These are phyloP conservation scores for Steccherinum ochraceum DNA, from an alignment of 768 basidiomycete genomes.

Conservation along the genomic window DNA sequence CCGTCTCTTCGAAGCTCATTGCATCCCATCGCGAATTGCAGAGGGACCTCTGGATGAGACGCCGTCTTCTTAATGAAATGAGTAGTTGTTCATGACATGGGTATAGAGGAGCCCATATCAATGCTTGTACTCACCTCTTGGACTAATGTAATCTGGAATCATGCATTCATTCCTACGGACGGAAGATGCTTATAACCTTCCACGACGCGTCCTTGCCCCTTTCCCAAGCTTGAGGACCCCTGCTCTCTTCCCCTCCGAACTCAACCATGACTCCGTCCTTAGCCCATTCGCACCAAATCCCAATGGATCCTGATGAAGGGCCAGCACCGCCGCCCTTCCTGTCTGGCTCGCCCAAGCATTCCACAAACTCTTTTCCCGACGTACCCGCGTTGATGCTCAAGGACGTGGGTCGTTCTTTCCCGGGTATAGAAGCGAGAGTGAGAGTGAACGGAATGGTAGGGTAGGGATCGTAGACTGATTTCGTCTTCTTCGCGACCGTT, in stretches of 20 bases:
- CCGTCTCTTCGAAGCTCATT: too few relatives aligned
- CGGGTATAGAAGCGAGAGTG: conserved; percentile 23
- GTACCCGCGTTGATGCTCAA: conserved; percentile 43
- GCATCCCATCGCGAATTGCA: too few relatives aligned
- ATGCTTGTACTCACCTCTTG: too few relatives aligned
- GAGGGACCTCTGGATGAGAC: too few relatives aligned
- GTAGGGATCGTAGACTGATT: conserved; percentile 50
- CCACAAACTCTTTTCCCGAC: conserved; percentile 75
- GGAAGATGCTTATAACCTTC: conserved; percentile 67
- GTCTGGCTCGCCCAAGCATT: conserved; percentile 74
- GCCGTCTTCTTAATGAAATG: too few relatives aligned
- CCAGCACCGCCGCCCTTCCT: conserved; percentile 89
- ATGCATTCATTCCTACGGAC: neutral
- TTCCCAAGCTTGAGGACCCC: conserved; percentile 84
- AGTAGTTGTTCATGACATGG: too few relatives aligned
- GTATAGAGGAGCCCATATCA: neutral
- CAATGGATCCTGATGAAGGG: conserved; percentile 77
- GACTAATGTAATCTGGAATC: too few relatives aligned
- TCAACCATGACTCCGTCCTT: conserved; percentile 79
- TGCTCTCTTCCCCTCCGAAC: conserved; percentile 72
- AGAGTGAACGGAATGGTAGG: conserved; percentile 50
- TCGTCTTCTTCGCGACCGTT: conserved; percentile 27
- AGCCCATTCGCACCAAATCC: conserved; percentile 93
- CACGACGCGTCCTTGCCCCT: conserved; percentile 75
- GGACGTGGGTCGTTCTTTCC: conserved; percentile 28